Percentiles rank a stretch among this genome's conserved stretches.
phyloP scores from a whole-genome alignment of 2,329 filamentous ascomycete species.

The Emericellopsis cladophorae region DNA sequence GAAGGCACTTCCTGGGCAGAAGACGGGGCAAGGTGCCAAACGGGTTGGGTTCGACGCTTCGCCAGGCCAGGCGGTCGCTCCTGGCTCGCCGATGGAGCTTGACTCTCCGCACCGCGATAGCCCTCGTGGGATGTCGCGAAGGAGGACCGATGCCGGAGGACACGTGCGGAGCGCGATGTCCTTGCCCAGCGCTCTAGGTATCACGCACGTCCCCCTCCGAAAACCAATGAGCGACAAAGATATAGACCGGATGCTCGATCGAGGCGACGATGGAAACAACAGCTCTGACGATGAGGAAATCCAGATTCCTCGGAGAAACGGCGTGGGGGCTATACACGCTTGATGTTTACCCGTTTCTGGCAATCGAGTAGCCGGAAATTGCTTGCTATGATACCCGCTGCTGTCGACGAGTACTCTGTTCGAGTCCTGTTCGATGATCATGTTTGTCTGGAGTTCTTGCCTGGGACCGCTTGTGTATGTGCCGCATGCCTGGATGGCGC shows the following conservation, averaged over 20 bases:
- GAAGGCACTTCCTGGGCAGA: constrained; percentile 37
- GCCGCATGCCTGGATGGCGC: no score
- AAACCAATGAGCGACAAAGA: constrained; percentile 34
- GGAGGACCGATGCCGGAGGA: constrained; percentile 25
- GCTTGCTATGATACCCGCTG: no score
- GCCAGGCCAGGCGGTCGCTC: constrained; percentile 18
- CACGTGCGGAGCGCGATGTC: constrained; percentile 29
- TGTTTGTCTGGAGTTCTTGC: no score
- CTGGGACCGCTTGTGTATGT: no score
- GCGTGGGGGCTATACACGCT: no score
- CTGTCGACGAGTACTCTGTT: no score
- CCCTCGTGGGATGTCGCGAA: constrained; percentile 24
- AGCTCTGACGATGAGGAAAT: constrained; percentile 49
- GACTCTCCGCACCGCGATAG: constrained; percentile 18
- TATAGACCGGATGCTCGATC: constrained; percentile 46
- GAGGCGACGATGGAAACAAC: constrained; percentile 36
- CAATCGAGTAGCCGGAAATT: no score
- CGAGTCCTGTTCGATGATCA: no score
- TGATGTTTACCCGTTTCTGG: no score
- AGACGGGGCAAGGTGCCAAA: constrained; percentile 27
- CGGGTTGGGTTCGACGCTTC: constrained; percentile 36
- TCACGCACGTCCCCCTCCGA: constrained; percentile 13
- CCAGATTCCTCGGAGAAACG: constrained; percentile 22
- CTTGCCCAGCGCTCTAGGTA: constrained; percentile 33
- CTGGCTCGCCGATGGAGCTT: constrained; percentile 33